Percentiles rank a stretch among this genome's conserved stretches.
These are phyloP conservation scores for Beta corolliflora DNA, from an alignment of 179 eudicot genomes.

Conservation along the genomic window DNA sequence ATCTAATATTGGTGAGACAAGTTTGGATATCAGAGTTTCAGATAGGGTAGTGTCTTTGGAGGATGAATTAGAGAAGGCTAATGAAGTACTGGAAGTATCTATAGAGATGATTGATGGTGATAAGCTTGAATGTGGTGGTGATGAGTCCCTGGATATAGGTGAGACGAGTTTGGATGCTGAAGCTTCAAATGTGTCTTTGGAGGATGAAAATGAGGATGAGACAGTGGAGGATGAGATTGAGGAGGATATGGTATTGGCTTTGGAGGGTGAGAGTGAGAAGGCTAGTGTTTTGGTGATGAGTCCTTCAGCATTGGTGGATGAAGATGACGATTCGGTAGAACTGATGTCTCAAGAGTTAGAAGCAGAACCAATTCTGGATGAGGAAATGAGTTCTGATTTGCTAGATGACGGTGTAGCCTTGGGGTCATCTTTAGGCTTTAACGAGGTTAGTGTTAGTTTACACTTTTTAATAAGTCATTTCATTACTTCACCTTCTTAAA, in stretches of 20 bases:
- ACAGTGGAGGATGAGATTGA: background rate
- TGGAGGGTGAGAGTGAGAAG: slow-evolving; percentile 7
- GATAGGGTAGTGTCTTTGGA: background rate
- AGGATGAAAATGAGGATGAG: background rate
- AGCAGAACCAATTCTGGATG: slow-evolving; percentile 21
- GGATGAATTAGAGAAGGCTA: background rate
- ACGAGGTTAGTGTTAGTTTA: slow-evolving; percentile 22
- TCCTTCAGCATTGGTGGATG: background rate
- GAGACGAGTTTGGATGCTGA: background rate
- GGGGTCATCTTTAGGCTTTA: slow-evolving; percentile 9
- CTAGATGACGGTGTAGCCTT: background rate
- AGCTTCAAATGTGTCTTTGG: background rate
- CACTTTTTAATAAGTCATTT: background rate
- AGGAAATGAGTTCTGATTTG: slow-evolving; percentile 3
- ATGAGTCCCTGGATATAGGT: background rate
- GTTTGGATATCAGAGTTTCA: background rate
- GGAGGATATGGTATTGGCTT: background rate
- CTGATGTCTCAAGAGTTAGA: slow-evolving; percentile 2
- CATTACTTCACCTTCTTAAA: background rate
- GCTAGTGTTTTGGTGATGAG: background rate
- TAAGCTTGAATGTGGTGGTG: background rate
- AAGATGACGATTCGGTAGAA: slow-evolving; percentile 7
- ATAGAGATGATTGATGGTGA: background rate
- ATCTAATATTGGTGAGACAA: background rate
- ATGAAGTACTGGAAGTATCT: background rate